Conservation (phyloP, 352 stramenopile species). For the Achlya hypogyna region DNA sequence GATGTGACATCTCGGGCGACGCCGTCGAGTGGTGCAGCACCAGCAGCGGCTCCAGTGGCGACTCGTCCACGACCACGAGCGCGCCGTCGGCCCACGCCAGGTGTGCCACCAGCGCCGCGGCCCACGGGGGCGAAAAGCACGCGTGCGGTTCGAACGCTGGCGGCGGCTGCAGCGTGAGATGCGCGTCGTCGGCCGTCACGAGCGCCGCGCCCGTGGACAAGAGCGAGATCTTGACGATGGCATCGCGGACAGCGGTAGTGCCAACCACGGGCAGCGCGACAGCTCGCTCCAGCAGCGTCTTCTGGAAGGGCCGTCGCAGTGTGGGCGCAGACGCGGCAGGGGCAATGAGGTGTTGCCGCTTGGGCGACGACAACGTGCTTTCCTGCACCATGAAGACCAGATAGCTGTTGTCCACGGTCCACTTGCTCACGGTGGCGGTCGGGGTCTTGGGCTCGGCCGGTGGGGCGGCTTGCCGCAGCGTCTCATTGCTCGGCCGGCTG, state of each 20-base stretch:
- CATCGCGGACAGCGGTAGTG: neutral
- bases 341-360: constrained; percentile 1
- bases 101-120: neutral
- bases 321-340: neutral
- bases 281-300: neutral
- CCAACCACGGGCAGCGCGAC: neutral
- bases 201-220: constrained; percentile 2
- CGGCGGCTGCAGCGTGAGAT: neutral
- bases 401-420: constrained; percentile 8
- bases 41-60: neutral
- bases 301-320: constrained; percentile 3
- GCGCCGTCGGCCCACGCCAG: neutral
- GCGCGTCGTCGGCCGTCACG: neutral
- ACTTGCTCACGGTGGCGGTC: neutral
- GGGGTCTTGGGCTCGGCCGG: neutral
- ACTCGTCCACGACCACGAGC: neutral
- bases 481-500: neutral
- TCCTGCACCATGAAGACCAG: constrained; percentile 15
- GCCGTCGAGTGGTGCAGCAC: neutral
- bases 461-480: too few relatives aligned
- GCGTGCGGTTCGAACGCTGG: neutral
- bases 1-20: neutral
- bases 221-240: neutral
- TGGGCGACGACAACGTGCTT: neutral
- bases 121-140: constrained; percentile 1